Evolutionary conservation across 768 basidiomycete genomes (phyloP).

Genomic region (Imleria badia): DNA sequence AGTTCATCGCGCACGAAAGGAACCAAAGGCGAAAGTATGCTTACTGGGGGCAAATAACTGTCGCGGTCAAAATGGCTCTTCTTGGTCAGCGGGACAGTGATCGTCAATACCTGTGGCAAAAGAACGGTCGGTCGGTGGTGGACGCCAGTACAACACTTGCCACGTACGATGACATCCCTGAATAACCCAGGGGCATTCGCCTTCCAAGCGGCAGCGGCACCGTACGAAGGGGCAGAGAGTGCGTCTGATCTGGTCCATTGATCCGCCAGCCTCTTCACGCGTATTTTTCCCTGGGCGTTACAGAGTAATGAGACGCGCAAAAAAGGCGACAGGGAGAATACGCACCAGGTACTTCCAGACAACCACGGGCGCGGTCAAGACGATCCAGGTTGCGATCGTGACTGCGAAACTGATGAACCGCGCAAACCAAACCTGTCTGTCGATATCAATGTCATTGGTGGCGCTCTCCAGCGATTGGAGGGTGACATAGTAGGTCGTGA

Average conservation of each 20-base stretch:
- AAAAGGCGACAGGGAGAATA: not conserved
- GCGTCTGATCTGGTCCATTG: constrained; percentile 43
- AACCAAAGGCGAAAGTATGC: not conserved
- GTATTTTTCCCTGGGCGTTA: constrained; percentile 40
- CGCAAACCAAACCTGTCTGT: constrained; percentile 32
- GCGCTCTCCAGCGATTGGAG: constrained; percentile 16
- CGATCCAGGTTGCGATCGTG: constrained; percentile 37
- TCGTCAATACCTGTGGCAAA: constrained; percentile 35
- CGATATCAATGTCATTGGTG: constrained; percentile 1
- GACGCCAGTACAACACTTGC: not conserved
- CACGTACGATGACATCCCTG: constrained; percentile 36
- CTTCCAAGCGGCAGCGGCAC: constrained; percentile 39
- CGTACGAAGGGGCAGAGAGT: constrained; percentile 24
- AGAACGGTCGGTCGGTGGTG: not conserved
- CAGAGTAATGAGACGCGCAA: not conserved
- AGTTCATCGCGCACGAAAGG: not conserved
- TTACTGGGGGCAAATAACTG: constrained; percentile 44
- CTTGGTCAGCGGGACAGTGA: constrained; percentile 37
- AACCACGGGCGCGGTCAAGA: constrained; percentile 42
- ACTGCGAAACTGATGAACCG: constrained; percentile 38
- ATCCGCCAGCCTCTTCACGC: constrained; percentile 37
- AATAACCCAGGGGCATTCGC: constrained; percentile 42
- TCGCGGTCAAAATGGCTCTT: constrained; percentile 41
- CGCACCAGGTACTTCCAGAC: constrained; percentile 48
- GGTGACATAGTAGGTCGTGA: constrained; percentile 37